A percentile compares a stretch with the other conserved stretches of the same genome.
phyloP scores from a whole-genome alignment of 169 alveolate species.

The Plasmodium reichenowi region DNA sequence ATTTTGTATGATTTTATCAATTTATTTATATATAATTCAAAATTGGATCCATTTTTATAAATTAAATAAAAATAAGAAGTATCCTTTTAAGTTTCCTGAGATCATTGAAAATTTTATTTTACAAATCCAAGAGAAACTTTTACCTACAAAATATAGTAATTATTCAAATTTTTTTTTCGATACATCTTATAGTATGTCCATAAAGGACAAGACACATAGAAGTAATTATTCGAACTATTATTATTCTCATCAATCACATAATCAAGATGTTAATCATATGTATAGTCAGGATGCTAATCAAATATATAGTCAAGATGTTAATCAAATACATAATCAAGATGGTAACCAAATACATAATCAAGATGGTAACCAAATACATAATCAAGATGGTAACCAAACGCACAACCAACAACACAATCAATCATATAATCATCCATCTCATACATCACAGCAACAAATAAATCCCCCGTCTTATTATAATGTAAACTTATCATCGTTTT shows the following conservation, averaged over 20 bases:
- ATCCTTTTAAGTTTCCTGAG: slow-evolving; percentile 46
- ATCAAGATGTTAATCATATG: no score
- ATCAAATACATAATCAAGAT: no score
- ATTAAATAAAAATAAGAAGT: slow-evolving; percentile 40
- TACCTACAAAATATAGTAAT: slow-evolving; percentile 18
- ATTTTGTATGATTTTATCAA: slow-evolving; percentile 35
- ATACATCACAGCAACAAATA: not conserved
- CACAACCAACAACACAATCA: no score
- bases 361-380: no score
- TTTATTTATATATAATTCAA: slow-evolving; percentile 36
- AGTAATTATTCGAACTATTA: not conserved
- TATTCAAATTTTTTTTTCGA: slow-evolving; percentile 65
- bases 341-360: no score
- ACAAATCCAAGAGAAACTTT: slow-evolving; percentile 17
- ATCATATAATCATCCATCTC: no score
- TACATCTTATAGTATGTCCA: slow-evolving; percentile 52
- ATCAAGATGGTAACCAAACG: no score
- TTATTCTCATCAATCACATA: no score
- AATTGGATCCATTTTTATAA: slow-evolving; percentile 42
- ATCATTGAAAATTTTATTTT: slow-evolving; percentile 14
- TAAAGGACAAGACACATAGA: slow-evolving; percentile 12
- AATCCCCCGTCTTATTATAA: not conserved
- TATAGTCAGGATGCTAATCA: no score
- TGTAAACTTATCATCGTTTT: slow-evolving; percentile 6
- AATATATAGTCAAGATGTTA: no score